A percentile compares a stretch with the other conserved stretches of the same genome.
phyloP scores from a whole-genome alignment of 768 basidiomycete genomes.

The Agrocybe pediades region DNA sequence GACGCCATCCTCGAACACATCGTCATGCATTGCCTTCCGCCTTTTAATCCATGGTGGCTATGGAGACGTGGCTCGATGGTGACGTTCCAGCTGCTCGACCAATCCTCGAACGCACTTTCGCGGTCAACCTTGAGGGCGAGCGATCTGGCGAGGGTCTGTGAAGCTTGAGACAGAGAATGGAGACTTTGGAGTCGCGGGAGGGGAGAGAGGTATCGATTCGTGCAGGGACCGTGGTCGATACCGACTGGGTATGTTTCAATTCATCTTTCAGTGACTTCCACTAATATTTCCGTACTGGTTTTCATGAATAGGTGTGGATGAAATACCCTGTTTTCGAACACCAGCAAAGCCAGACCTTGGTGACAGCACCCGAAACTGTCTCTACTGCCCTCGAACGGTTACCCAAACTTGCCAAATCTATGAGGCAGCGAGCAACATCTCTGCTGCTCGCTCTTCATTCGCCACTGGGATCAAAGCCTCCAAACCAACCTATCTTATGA shows the following conservation, averaged over 20 bases:
- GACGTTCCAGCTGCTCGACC: constrained; percentile 91
- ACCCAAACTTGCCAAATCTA: constrained; percentile 86
- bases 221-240: constrained; percentile 89
- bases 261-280: too few species aligned
- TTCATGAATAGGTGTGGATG: constrained; percentile 87
- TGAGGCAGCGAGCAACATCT: constrained; percentile 56
- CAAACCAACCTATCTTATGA: constrained; percentile 87
- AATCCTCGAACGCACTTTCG: constrained; percentile 87
- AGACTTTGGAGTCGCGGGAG: constrained; percentile 83
- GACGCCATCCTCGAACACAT: constrained; percentile 82
- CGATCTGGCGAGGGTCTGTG: constrained; percentile 96
- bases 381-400: constrained; percentile 78
- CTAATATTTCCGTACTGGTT: background rate
- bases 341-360: constrained; percentile 77
- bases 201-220: constrained; percentile 81
- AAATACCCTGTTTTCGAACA: constrained; percentile 95
- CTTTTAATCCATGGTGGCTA: constrained; percentile 97
- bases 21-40: constrained; percentile 89
- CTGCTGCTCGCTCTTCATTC: constrained; percentile 79
- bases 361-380: constrained; percentile 75
- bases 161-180: constrained; percentile 97
- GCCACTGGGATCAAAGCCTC: constrained; percentile 84
- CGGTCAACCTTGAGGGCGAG: constrained; percentile 95
- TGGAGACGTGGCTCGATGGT: constrained; percentile 91
- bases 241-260: constrained; percentile 68